Conservation (phyloP, 805 yeast species). For the Ogataea sp. region DNA sequence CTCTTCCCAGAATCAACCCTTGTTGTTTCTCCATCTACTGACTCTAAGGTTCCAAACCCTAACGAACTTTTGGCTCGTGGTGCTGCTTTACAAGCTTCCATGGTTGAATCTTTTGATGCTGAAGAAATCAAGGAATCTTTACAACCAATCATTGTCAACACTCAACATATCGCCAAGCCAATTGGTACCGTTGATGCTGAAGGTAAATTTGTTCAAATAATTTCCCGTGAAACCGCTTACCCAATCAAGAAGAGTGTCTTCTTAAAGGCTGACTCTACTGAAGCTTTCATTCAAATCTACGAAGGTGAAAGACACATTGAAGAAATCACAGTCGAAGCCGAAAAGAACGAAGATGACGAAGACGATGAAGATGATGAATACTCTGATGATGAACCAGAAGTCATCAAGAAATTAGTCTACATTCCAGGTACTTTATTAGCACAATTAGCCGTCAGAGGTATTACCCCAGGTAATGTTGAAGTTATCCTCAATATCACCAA, state of each 20-base stretch:
- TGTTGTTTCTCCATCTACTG: conserved; percentile 68
- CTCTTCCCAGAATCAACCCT: conserved; percentile 76
- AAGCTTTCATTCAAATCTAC: conserved; percentile 61
- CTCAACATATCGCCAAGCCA: conserved; percentile 78
- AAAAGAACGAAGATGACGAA: conserved; percentile 43
- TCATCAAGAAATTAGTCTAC: conserved; percentile 66
- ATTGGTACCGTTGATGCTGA: conserved; percentile 75
- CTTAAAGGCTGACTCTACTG: conserved; percentile 53
- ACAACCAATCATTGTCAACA: conserved; percentile 78
- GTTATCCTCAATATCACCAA: conserved; percentile 55
- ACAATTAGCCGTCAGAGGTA: conserved; percentile 67
- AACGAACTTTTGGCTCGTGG: conserved; percentile 88
- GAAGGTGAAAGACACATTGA: conserved; percentile 82
- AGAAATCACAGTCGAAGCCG: conserved; percentile 73
- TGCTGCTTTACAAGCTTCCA: conserved; percentile 93
- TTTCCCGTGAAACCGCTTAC: conserved; percentile 79
- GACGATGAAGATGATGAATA: conserved; percentile 29
- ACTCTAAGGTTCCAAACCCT: conserved; percentile 76
- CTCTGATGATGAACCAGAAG: conserved; percentile 85
- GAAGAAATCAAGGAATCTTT: conserved; percentile 75
- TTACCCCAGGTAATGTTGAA: conserved; percentile 62
- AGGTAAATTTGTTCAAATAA: conserved; percentile 61
- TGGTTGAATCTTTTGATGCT: conserved; percentile 73
- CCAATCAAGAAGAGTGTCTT: conserved; percentile 77
- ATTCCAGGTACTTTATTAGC: conserved; percentile 70